A percentile compares a stretch with the other conserved stretches of the same genome.
Evolutionary conservation across 345 rosid species (phyloP).

Genomic region (Hypericum androsaemum): DNA sequence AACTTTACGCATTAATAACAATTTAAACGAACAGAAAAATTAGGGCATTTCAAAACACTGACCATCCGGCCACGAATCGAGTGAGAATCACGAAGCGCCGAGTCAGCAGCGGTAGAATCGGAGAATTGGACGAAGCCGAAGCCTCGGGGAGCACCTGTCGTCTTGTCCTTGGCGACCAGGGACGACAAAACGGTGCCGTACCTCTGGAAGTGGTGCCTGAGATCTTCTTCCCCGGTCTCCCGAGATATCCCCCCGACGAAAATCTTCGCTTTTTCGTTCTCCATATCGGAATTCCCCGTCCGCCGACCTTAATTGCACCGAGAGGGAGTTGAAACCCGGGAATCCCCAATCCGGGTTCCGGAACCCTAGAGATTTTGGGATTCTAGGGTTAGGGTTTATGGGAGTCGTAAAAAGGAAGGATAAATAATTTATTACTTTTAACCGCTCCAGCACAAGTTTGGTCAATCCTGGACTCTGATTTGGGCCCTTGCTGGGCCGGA

Average conservation of each 20-base stretch:
- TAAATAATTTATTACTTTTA: too few relatives aligned
- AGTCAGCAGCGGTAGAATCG: constrained; percentile 35
- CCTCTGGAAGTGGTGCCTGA: constrained; percentile 47
- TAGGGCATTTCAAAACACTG: constrained; percentile 20
- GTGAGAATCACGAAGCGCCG: constrained; percentile 51
- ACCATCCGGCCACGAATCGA: constrained; percentile 63
- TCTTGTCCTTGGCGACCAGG: constrained; percentile 39
- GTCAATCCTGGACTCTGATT: too few relatives aligned
- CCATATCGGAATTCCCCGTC: constrained; percentile 37
- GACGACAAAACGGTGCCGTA: constrained; percentile 54
- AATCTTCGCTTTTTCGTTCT: constrained; percentile 42
- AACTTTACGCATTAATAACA: neutral
- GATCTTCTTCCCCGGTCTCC: constrained; percentile 48
- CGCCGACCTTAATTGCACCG: neutral
- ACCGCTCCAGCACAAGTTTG: too few relatives aligned
- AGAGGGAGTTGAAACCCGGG: too few relatives aligned
- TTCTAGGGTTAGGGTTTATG: too few relatives aligned
- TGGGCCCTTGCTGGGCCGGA: too few relatives aligned
- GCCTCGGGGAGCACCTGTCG: constrained; percentile 39
- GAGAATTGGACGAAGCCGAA: constrained; percentile 69
- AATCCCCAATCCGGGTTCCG: too few relatives aligned
- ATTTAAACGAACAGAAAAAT: neutral
- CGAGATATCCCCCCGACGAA: constrained; percentile 59
- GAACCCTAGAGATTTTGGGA: too few relatives aligned
- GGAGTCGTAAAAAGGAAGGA: too few relatives aligned